Base-by-base conservation (phyloP, 208 protist genomes). In the Leishmania tarentolae region DNA sequence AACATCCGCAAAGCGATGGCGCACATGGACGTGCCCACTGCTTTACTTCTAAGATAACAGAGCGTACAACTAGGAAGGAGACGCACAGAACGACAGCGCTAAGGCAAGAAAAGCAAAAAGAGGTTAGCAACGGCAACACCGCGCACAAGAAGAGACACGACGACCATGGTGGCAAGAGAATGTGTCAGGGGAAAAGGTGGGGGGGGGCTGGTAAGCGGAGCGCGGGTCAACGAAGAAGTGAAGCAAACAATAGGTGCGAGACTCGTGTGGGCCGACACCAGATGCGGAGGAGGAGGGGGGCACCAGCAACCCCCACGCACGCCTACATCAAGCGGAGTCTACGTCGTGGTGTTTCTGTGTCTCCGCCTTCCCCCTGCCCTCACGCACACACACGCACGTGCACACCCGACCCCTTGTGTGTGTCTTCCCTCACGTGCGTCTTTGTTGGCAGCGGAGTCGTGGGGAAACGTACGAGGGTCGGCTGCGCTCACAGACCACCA, bases 31-130 rank as follows among this genome's bases (percentile, higher is more conserved):
- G 47, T 52, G 47, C 0, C 6, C 47, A 52, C 0, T 15, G 0
- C 11, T 52, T 19, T 9, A 17, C 47, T 15, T 52, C 47, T 9
- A 52, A 2, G 47, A 52, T 8, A 52, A 1, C 47, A 52, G 17
- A 0, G 47, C 11, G 0, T 17, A 0, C 11, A 52, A 17, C 13
- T 2, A 0, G 0, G 47, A 15, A 17, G 47, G 13, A 52, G 11
- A 52, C 47, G 47, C 47, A 1, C 47, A 1, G 46, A 50, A 0
- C 46, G 8, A 11, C 46, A 0, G 0, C 13, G 46, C 46, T 6
- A 50, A 50, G 13, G 46, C 13, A 11, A 50, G 46, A 50, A 11
- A 6, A 50, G 13, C 46, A 50, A 6, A 50, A 11, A 50, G 11
- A 5, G 1, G 13, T 11, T 11, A 50, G 47, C 0, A 1, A 52